phyloP scores from a whole-genome alignment of 371 early-diverging fungal species.

The Mucor lusitanicus region DNA sequence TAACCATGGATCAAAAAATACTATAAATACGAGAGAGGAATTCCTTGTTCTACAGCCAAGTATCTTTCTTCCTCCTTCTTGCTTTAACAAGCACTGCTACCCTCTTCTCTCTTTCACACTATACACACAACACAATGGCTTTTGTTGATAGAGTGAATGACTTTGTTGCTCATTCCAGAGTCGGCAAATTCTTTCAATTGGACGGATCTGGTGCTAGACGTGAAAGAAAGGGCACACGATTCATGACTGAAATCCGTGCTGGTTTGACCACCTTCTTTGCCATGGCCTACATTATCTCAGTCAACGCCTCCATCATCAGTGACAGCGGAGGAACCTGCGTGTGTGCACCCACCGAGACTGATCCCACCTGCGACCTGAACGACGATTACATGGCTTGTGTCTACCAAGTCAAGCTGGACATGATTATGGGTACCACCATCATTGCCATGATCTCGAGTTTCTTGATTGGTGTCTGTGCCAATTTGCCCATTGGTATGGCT shows the following conservation, averaged over 20 bases:
- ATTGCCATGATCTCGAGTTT: constrained; percentile 67
- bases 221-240: constrained; percentile 59
- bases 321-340: constrained; percentile 78
- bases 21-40: background rate
- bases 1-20: background rate
- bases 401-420: constrained; percentile 61
- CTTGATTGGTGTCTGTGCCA: constrained; percentile 71
- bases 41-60: background rate
- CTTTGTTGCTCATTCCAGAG: constrained; percentile 50
- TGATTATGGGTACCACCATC: constrained; percentile 74
- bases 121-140: constrained; percentile 17
- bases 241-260: constrained; percentile 71
- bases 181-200: constrained; percentile 69
- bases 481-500: constrained; percentile 77
- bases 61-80: background rate
- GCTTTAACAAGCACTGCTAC: background rate
- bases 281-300: constrained; percentile 51
- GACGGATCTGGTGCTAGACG: constrained; percentile 59
- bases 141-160: constrained; percentile 50
- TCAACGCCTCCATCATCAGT: constrained; percentile 76
- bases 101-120: background rate
- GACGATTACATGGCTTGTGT: constrained; percentile 63
- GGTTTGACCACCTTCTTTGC: constrained; percentile 56
- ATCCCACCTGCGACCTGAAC: constrained; percentile 47
- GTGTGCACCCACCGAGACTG: constrained; percentile 51